Evolutionary conservation across 768 basidiomycete genomes (phyloP).

Genomic region (Boletus patriciae): DNA sequence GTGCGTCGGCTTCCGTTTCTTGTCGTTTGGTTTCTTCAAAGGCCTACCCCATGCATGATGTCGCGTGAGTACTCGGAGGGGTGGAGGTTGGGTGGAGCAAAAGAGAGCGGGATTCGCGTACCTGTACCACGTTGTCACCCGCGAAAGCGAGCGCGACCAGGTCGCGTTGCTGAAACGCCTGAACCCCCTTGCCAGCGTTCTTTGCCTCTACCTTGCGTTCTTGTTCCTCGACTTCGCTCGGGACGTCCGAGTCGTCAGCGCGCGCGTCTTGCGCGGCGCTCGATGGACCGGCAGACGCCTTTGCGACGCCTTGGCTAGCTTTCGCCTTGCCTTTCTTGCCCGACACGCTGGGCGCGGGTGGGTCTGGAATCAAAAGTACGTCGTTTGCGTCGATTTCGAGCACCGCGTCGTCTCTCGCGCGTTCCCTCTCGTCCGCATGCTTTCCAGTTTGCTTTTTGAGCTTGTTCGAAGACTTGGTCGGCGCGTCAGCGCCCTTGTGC

Average conservation of each 20-base stretch:
- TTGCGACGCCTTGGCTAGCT: neutral
- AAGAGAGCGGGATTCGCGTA: conserved; percentile 35
- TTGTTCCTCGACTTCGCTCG: conserved; percentile 72
- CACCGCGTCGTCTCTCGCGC: conserved; percentile 67
- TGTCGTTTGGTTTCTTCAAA: conserved; percentile 82
- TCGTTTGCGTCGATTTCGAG: conserved; percentile 64
- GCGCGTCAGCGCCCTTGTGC: conserved; percentile 59
- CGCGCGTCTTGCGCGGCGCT: neutral
- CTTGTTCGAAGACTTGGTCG: conserved; percentile 70
- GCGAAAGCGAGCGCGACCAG: conserved; percentile 95
- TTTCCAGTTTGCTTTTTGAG: conserved; percentile 67
- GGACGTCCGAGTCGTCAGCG: conserved; percentile 51
- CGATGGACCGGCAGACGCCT: conserved; percentile 10
- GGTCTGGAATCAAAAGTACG: conserved; percentile 21
- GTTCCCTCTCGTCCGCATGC: conserved; percentile 54
- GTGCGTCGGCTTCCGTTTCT: conserved; percentile 86
- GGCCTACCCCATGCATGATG: conserved; percentile 47
- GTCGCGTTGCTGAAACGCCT: conserved; percentile 87
- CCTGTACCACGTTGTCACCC: conserved; percentile 93
- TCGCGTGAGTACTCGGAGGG: neutral
- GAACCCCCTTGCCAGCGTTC: conserved; percentile 43
- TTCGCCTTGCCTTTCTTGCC: conserved; percentile 23
- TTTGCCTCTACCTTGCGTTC: conserved; percentile 50
- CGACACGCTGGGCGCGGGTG: neutral
- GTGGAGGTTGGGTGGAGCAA: too few relatives aligned